Base-by-base conservation (phyloP, 441 rosid species). In the Dalechampia spathulata region DNA sequence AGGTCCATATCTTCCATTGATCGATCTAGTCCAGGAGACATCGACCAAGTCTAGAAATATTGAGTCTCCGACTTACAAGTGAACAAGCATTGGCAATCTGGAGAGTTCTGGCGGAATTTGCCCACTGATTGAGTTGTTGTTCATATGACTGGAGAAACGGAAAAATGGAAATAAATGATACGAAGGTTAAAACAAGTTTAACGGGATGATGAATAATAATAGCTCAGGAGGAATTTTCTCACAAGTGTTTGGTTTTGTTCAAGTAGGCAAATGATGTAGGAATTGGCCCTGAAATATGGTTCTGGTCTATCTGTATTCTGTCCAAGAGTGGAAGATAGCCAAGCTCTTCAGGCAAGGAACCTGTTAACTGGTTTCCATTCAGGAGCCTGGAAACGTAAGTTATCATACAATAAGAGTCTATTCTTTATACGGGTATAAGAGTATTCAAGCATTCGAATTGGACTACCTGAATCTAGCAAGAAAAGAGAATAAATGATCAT, bases 51-150 rank as follows among this genome's bases (percentile, higher is more conserved):
- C n/a, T n/a, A n/a, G n/a, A n/a, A n/a, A n/a, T n/a, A n/a, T n/a
- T n/a, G 55, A 57, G 57, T 7, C 40, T 53, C 52, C 48, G 55
- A 80, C 99, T 89, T 84, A 93, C 99, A 93, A 67, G 88, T 93
- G 99, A 78, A 89, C 75, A 66, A 93, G 92, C 49, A 30, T 70
- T 0, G 97, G 92, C 58, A 93, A 63, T 71, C 75, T 81, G 57
- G 95, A 82, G 43, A 93, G 75, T 68, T 89, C 97, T 4, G 82
- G 75, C 1, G 99, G 99, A 63, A 93, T 85, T 73, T 77, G 87
- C 30, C 99, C 99, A 39, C 95, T 89, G 30, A 93, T 78, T 45
- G 97, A 93, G 72, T 93, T 93, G 77, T 93, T 93, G 70, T 93
- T 93, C 97, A 93, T 83, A 79, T 93, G 99, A 80, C 99, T 92